These are phyloP conservation scores for Acorus calamus DNA, from an alignment of 106 monocot genomes.

Conservation along the genomic window DNA sequence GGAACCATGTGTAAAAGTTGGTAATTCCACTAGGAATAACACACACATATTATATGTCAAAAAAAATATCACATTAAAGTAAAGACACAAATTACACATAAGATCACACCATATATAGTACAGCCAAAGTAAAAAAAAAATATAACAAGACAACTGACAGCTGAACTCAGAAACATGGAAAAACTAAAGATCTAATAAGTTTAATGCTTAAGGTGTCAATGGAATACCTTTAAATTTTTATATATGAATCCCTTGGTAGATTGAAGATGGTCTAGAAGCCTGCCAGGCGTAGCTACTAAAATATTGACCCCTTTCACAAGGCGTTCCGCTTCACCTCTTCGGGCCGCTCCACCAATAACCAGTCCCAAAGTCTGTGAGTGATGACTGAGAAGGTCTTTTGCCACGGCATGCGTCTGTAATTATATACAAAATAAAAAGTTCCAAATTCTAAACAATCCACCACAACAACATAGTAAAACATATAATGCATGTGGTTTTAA, in stretches of 20 bases:
- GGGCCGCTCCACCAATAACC: slow-evolving; percentile 61
- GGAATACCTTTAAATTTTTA: slow-evolving; percentile 63
- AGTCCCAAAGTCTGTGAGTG: slow-evolving; percentile 84
- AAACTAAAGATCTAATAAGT: not conserved
- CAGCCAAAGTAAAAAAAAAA: too few species aligned
- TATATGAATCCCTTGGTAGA: slow-evolving; percentile 75
- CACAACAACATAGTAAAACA: too few species aligned
- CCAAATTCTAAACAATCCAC: not conserved
- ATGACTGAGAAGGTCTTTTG: slow-evolving; percentile 68
- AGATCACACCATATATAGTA: too few species aligned
- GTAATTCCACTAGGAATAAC: too few species aligned
- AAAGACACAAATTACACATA: too few species aligned
- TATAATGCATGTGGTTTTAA: too few species aligned
- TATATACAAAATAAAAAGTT: not conserved
- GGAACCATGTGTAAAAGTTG: too few species aligned
- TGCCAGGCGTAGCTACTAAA: slow-evolving; percentile 80
- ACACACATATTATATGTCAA: too few species aligned
- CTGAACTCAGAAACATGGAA: too few species aligned
- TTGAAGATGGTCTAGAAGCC: slow-evolving; percentile 83
- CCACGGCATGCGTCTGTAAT: slow-evolving; percentile 70
- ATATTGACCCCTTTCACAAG: slow-evolving; percentile 82
- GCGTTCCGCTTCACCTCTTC: slow-evolving; percentile 66
- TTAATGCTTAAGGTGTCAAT: not conserved
- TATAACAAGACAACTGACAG: too few species aligned
- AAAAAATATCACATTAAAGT: too few species aligned